Evolutionary conservation across 345 rosid species (phyloP), one percentile per base, ranked within the genome.

Genomic region (Litchi chinensis): DNA sequence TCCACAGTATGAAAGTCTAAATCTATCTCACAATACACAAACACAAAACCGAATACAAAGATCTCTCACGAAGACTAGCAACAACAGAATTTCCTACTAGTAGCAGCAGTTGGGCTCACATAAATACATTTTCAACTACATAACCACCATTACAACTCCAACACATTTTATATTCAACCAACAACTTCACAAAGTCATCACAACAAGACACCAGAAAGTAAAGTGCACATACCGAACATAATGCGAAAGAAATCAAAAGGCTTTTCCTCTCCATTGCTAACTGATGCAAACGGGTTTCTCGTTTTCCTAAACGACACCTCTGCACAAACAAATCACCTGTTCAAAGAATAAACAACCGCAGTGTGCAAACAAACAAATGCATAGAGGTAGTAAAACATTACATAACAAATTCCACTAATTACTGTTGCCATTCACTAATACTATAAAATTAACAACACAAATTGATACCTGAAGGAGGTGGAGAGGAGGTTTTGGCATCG

Each of bases 241-340:
- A 81, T 76, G 52, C 92, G 98, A 59, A 91, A 80, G 81, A 94
- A 94, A 86, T 91, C 91, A 19, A 94, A 89, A 6, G 95, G 97
- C 12, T 87, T 90, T 16, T 90, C 91, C 63, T 91, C 89, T 82
- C 79, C 82, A 52, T 75, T 68, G 80, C 73, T 85, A 70, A 90
- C 82, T 37, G 95, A 92, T 24, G 94, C 95, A 82, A 94, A 91
- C 65, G 87, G 82, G 80, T 87, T 90, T 65, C 75, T 85, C 44
- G 70, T 73, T 76, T 81, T 83, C 81, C 69, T 39, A 75, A 71
- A 80, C 26, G 80, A 65, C 56, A 65, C 64, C 84, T 89, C 94
- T 90, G 86, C 86, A 80, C 76, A 79, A 86, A 43, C 76, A 64
- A 65, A 15, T 56, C 81, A 74, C 64, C 79, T 79, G 80, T 69